These are phyloP conservation scores for Gastrolobium bilobum DNA, from an alignment of 306 rosid species.

Conservation along the genomic window DNA sequence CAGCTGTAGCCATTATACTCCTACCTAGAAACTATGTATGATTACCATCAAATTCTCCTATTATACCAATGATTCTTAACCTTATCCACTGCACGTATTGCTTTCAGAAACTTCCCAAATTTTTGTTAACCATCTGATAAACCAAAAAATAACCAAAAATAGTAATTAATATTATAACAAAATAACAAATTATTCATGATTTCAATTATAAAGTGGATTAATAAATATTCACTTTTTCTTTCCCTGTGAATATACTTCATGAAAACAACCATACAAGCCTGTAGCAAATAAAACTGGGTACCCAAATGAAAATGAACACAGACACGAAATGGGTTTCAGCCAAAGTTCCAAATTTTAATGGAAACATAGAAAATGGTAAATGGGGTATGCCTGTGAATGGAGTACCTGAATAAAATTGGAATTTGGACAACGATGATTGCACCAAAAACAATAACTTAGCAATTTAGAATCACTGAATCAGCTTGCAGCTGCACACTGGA, in stretches of 20 bases:
- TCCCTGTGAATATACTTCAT: background rate
- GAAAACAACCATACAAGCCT: conserved; percentile 30
- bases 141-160: conserved; percentile 26
- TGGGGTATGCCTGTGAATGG: conserved; percentile 39
- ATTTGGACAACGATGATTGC: conserved; percentile 26
- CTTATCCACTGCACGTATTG: conserved; percentile 27
- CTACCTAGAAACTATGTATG: conserved; percentile 53
- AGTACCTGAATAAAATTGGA: conserved; percentile 49
- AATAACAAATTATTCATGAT: background rate
- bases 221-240: background rate
- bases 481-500: conserved; percentile 42
- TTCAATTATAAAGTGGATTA: background rate
- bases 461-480: conserved; percentile 35
- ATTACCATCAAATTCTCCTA: conserved; percentile 60
- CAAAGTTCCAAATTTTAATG: conserved; percentile 28
- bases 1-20: conserved; percentile 88
- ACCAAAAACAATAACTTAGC: background rate
- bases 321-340: conserved; percentile 20
- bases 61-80: conserved; percentile 40
- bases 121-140: conserved; percentile 41
- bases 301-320: conserved; percentile 20
- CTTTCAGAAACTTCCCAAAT: conserved; percentile 52
- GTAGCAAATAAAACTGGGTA: conserved; percentile 22
- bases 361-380: background rate
- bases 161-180: background rate